Conservation (phyloP, 2,329 filamentous ascomycete species). For the Microcyclospora tardicrescens region DNA sequence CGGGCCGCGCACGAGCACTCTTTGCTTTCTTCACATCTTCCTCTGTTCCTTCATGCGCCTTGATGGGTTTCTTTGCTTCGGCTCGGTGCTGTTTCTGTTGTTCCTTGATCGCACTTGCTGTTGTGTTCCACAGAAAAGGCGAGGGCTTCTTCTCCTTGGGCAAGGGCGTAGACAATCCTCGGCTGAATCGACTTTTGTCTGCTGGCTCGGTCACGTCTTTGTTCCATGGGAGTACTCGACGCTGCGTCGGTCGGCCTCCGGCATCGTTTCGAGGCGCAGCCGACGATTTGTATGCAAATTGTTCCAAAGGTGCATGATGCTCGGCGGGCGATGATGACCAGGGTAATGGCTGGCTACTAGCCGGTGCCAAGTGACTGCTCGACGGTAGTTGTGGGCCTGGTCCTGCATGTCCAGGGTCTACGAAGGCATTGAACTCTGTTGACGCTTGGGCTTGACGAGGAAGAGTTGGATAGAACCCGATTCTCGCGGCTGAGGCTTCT, state of each 20-base stretch:
- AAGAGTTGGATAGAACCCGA: conserved; percentile 18
- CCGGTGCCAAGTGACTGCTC: not conserved
- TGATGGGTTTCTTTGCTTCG: conserved; percentile 43
- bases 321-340: conserved; percentile 49
- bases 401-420: not conserved
- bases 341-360: conserved; percentile 47
- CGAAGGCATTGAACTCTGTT: conserved; percentile 2
- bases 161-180: conserved; percentile 27
- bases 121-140: conserved; percentile 55
- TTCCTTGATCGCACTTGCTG: conserved; percentile 61
- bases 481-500: conserved; percentile 2
- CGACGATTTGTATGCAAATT: not conserved
- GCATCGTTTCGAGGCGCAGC: conserved; percentile 4
- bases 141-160: conserved; percentile 28
- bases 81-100: conserved; percentile 62
- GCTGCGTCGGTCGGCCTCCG: not conserved
- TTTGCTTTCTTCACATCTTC: conserved; percentile 37
- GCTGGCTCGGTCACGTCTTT: conserved; percentile 25
- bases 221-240: conserved; percentile 43
- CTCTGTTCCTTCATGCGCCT: conserved; percentile 28
- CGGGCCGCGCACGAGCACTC: conserved; percentile 33
- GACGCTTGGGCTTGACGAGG: conserved; percentile 13
- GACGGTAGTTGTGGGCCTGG: not conserved
- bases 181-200: conserved; percentile 5
- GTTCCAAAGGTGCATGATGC: conserved; percentile 18